Evolutionary conservation across 2,329 filamentous ascomycete genomes (phyloP), one percentile per base, ranked within the genome.

Genomic region (Hortaea sp.): DNA sequence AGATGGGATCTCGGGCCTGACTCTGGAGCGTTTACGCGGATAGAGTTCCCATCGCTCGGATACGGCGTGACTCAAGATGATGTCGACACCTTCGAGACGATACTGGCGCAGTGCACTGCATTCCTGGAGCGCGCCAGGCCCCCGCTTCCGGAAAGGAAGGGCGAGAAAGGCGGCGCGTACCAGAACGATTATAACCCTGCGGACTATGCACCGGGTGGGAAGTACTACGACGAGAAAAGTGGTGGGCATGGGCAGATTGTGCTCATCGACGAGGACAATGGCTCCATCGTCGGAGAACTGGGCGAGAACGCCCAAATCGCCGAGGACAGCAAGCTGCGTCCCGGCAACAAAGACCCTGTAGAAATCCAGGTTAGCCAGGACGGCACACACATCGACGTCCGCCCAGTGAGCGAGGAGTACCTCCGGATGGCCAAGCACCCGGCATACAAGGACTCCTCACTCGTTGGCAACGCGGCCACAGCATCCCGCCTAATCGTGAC

Each of bases 61-160:
- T 80, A 74, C 49, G 81, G 85, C 0, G 83, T 85, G 28, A 78
- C 85, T 1, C 88, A 95, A 65, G 89, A 97, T 63, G 90, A 95
- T 64, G 75, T 94, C 38, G 88, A 95, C 63, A 97, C 90, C 0
- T 97, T 95, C 60, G 90, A 97, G 72, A 95, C 90, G 3, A 97
- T 97, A 53, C 75, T 97, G 43, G 90, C 90, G n/a, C 88, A 97
- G 68, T 97, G 90, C 67, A 97, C 90, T 2, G 87, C 90, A 1
- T 97, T 98, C 65, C 77, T 95, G 4, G 90, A 97, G 66, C 81
- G 88, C 39, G 83, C 86, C 7, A 74, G 82, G 37, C 80, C 85
- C 5, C 81, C 73, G 28, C 56, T 65, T 28, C 63, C 64, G 13
- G 50, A 47, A 11, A 50, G 58, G 13, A 49, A 50, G 7, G 54